Percentiles rank a stretch among this genome's conserved stretches.
These are phyloP conservation scores for Omphalea diandra DNA, from an alignment of 441 rosid species.

Conservation along the genomic window DNA sequence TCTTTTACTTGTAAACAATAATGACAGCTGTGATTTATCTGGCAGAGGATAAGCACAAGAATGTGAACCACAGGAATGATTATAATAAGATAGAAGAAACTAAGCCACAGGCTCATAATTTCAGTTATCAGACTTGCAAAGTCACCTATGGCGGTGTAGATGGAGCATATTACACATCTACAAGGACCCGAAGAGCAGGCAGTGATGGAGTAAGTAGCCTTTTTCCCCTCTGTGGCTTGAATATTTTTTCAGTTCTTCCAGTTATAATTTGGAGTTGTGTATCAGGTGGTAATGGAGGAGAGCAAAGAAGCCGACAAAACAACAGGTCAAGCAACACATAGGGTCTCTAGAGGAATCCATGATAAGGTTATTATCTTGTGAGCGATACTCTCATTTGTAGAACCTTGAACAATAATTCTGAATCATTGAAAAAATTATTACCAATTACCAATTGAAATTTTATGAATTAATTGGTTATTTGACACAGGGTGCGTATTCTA, in stretches of 20 bases:
- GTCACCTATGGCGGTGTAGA: conserved; percentile 77
- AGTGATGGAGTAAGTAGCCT: conserved; percentile 62
- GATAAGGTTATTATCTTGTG: conserved; percentile 51
- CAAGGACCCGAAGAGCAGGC: conserved; percentile 56
- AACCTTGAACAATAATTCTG: background rate
- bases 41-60: conserved; percentile 40
- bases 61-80: conserved; percentile 32
- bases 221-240: background rate
- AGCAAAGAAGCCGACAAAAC: conserved; percentile 76
- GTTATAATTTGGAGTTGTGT: conserved; percentile 17
- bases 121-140: conserved; percentile 46
- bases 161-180: conserved; percentile 78
- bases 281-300: conserved; percentile 73
- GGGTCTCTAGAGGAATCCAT: conserved; percentile 74
- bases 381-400: background rate
- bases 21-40: conserved; percentile 21
- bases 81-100: conserved; percentile 29
- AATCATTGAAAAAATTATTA: background rate
- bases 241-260: background rate
- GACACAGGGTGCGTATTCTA: no score
- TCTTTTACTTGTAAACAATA: conserved; percentile 4
- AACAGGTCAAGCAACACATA: conserved; percentile 77
- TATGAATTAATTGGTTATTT: no score
- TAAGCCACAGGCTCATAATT: conserved; percentile 32
- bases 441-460: no score